These are phyloP conservation scores for Benincasa hispida DNA, from an alignment of 306 rosid genomes.

Conservation along the genomic window DNA sequence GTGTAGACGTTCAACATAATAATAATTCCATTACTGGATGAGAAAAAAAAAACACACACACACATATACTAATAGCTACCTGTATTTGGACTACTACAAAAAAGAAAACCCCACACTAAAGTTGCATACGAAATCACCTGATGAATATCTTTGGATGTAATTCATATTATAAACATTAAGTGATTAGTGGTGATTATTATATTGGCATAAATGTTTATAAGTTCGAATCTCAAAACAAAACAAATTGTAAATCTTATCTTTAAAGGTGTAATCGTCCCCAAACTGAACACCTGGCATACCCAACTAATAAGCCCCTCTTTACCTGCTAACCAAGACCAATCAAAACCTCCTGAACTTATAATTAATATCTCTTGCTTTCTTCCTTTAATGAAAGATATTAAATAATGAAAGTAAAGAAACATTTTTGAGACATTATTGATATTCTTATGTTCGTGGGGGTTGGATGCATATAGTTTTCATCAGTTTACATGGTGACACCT, in stretches of 20 bases:
- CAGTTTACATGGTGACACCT: constrained; percentile 23
- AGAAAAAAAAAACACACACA: not conserved
- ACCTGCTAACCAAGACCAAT: not conserved
- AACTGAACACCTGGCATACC: not conserved
- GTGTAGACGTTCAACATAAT: not conserved
- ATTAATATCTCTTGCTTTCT: not conserved
- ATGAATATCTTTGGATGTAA: not conserved
- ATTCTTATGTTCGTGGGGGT: not conserved
- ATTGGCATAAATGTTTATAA: not conserved
- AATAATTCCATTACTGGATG: not conserved
- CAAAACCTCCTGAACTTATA: not conserved
- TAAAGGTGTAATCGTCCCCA: not conserved
- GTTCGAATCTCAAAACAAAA: not conserved
- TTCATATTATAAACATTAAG: not conserved
- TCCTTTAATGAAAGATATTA: not conserved
- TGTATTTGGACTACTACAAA: not conserved
- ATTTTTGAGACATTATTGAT: not conserved
- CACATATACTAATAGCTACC: not conserved
- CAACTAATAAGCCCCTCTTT: not conserved
- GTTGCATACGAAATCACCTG: constrained; percentile 3
- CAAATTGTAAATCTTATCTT: not conserved
- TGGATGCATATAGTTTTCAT: constrained; percentile 29
- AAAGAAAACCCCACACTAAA: not conserved
- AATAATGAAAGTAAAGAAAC: no score
- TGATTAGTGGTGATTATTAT: not conserved